phyloP scores from a whole-genome alignment of 2,329 filamentous ascomycete genomes.

The Elsinoe fawcettii region DNA sequence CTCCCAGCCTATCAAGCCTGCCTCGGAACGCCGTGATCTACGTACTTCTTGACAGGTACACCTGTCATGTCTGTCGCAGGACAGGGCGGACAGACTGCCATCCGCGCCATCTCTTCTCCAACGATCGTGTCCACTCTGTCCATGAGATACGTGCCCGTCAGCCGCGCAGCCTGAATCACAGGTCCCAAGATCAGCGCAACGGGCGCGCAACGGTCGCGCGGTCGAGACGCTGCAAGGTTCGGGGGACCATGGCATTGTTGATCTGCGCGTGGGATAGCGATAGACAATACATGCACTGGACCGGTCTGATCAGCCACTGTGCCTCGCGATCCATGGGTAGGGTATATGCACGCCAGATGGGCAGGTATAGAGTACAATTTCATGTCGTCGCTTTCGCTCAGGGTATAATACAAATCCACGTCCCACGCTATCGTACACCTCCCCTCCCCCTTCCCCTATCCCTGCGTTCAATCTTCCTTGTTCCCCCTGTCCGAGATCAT shows the following conservation, averaged over 20 bases:
- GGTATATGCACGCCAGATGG: too few relatives aligned
- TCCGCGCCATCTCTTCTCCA: not conserved
- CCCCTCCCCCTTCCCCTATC: not conserved
- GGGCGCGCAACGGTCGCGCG: not conserved
- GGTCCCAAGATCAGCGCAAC: conserved; percentile 4
- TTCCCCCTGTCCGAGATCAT: conserved; percentile 10
- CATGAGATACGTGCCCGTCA: conserved; percentile 3
- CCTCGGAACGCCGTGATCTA: not conserved
- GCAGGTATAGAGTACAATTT: not conserved
- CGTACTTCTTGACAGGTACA: conserved; percentile 1
- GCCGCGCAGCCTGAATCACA: not conserved
- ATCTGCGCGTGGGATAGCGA: not conserved
- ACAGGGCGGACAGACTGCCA: not conserved
- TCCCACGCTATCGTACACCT: not conserved
- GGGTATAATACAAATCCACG: not conserved
- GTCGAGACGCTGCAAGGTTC: not conserved
- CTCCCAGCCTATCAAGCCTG: not conserved
- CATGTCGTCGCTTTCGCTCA: conserved; percentile 9
- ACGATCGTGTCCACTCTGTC: not conserved
- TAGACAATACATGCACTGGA: not conserved
- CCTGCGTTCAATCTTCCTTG: not conserved
- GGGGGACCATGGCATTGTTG: not conserved
- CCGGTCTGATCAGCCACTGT: not conserved
- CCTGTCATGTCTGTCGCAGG: not conserved
- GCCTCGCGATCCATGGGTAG: not conserved